Conservation (phyloP, 768 basidiomycete species). For the Agaricus subrufescens region DNA sequence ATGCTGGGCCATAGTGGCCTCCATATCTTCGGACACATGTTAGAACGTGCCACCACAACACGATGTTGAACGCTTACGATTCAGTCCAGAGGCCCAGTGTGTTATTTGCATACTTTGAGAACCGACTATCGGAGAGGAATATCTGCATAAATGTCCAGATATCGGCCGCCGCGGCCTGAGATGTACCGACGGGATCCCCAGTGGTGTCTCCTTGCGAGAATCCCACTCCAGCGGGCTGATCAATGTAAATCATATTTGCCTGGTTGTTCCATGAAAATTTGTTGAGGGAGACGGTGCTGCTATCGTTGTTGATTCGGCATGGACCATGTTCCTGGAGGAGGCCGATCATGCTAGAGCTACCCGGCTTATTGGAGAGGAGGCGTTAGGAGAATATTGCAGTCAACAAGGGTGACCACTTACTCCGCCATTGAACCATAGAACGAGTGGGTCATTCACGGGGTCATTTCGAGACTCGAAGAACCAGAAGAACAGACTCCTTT, state of each 20-base stretch:
- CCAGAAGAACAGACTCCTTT: conserved; percentile 65
- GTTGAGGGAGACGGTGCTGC: conserved; percentile 41
- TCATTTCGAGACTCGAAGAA: conserved; percentile 64
- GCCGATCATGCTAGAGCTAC: conserved; percentile 55
- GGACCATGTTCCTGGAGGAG: conserved; percentile 76
- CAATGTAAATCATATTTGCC: conserved; percentile 54
- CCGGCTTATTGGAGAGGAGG: conserved; percentile 30
- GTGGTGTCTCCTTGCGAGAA: conserved; percentile 52
- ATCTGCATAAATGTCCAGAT: conserved; percentile 64
- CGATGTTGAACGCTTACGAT: conserved; percentile 30
- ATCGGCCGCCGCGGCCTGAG: conserved; percentile 48
- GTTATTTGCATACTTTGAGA: conserved; percentile 38
- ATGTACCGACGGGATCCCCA: conserved; percentile 36
- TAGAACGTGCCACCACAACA: not conserved
- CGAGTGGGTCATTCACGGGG: conserved; percentile 53
- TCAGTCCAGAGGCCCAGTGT: conserved; percentile 62
- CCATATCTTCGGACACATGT: conserved; percentile 43
- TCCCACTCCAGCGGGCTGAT: conserved; percentile 60
- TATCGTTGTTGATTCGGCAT: conserved; percentile 59
- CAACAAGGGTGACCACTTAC: conserved; percentile 22
- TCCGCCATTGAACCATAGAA: conserved; percentile 66
- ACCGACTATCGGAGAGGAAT: conserved; percentile 51
- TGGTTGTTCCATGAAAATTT: conserved; percentile 57
- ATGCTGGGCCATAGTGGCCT: conserved; percentile 66
- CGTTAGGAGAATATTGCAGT: not conserved